Evolutionary conservation across 345 rosid genomes (phyloP), one percentile per base, ranked within the genome.

Genomic region (Populus simonii): DNA sequence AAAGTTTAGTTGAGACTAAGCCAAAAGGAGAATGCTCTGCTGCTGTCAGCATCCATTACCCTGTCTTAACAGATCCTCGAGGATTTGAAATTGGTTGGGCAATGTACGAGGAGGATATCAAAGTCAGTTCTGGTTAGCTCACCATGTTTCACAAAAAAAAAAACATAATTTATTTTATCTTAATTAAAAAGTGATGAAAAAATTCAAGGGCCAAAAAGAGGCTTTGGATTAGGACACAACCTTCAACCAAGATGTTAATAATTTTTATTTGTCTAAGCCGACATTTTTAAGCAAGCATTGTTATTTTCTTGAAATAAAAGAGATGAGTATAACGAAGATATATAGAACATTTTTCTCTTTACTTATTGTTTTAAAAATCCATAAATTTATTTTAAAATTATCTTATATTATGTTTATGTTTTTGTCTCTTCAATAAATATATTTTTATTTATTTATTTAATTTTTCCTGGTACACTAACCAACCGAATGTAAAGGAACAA

Each of bases 1-100:
- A 68, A 66, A 15, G 16, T 62, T 70, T 3, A 27, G 41, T 8
- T 47, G 29, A 38, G 29, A 36, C 45, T 51, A 53, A 75, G 53
- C 72, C 76, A 63, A 75, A 70, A 38, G 36, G 7, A 12, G 17
- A 43, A 3, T 53, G 59, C 8, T 5, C 22, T 22, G 31, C 38
- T 36, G 43, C 31, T 49, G 79, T 80, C 76, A 75, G 49, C 79
- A 71, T 70, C 72, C 76, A 75, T 75, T 63, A 47, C 51, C 35
- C 23, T 3, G 7, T 29, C 25, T 41, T n/a, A n/a, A 38, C 6
- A 39, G 31, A 45, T 43, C 31, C 47, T 18, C 18, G 36, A 35
- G 74, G 67, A 31, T 31, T 70, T 16, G 41, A 63, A 39, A 9
- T 22, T 78, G 71, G 61, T 12, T 57, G 71, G 59, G 76, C 78